Evolutionary conservation across 23 red algal genomes (phyloP), one percentile per base, ranked within the genome.

Genomic region (Agarophyton chilense): DNA sequence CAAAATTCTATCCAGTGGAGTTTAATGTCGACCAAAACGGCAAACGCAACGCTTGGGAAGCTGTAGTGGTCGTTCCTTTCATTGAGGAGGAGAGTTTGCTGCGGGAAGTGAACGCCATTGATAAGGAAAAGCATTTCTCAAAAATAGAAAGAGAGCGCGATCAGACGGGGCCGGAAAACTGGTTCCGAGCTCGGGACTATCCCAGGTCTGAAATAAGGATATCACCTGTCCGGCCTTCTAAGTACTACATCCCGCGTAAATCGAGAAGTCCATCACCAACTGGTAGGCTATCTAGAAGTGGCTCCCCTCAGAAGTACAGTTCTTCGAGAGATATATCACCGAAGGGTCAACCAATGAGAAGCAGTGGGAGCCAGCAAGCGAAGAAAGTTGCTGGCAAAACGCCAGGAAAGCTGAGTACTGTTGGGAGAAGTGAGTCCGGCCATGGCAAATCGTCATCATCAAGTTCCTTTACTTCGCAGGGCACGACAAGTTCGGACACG

Each of bases 31-130:
- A 99, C 83, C 86, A 70, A 45, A 96, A 99, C 63, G 93, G 93
- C 17, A 99, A 99, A 67, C 88, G 89, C 29, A 95, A 95, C 51
- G 32, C 78, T 2, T 99, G 97, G 97, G 97, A 99, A 62, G 97
- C 93, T 55, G 93, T 99, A 11, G 90, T 99, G 0, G 62, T 94
- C 11, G 77, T 99, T 51, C 97, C 97, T 19, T 99, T 99, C 79
- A 96, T 99, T 38, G 97, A 99, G 41, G 97, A 96, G 52, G 66
- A 80, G 68, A 86, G 94, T 34, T 70, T 99, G 1, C 77, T 95
- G 46, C 39, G 61, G 70, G 82, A 90, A 43, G 57, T 98, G 28
- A 78, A 80, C 33, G 49, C 90, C 14, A 94, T 96, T 70, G 82
- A 96, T 43, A 51, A 74, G 25, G 80, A 92, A 29, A 74, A 11